phyloP scores from a whole-genome alignment of 2,329 filamentous ascomycete genomes.

The Neoarthrinium moseri region DNA sequence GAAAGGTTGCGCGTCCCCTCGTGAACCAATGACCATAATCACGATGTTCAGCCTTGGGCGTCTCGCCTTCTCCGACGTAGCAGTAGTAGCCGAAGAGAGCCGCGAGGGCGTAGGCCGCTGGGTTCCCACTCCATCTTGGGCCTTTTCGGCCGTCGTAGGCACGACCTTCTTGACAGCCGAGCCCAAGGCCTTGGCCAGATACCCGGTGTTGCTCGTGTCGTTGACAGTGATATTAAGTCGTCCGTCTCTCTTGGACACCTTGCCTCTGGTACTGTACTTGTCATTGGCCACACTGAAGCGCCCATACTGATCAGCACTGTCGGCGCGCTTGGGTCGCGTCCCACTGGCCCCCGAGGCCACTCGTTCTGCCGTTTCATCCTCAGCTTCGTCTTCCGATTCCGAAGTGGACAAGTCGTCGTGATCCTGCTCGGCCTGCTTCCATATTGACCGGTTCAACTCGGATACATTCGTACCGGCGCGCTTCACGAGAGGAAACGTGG shows the following conservation, averaged over 20 bases:
- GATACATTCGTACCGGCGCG: conserved; percentile 22
- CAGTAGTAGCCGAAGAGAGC: conserved; percentile 30
- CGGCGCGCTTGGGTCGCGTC: conserved; percentile 11
- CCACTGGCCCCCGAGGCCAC: conserved; percentile 10
- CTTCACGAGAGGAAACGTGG: conserved; percentile 14
- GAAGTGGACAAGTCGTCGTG: conserved; percentile 17
- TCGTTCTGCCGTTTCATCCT: background rate
- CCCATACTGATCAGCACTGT: conserved; percentile 37
- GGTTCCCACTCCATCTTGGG: conserved; percentile 16
- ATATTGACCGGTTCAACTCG: conserved; percentile 13
- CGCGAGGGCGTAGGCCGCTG: conserved; percentile 15
- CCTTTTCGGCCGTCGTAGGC: conserved; percentile 26
- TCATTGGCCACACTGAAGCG: conserved; percentile 63
- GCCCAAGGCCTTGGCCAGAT: conserved; percentile 71
- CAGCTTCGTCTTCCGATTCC: conserved; percentile 18
- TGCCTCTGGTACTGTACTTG: conserved; percentile 63
- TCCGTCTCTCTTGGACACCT: conserved; percentile 66
- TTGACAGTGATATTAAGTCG: conserved; percentile 71
- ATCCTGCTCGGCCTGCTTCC: conserved; percentile 4
- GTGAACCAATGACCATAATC: conserved; percentile 78
- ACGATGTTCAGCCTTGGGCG: conserved; percentile 70
- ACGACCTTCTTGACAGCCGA: conserved; percentile 59
- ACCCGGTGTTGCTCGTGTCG: conserved; percentile 67
- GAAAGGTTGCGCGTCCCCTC: conserved; percentile 81
- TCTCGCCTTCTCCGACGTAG: conserved; percentile 25